Conservation (phyloP, 225 moss, liverwort and hornwort species). For the Pseudoscleropodium purum region DNA sequence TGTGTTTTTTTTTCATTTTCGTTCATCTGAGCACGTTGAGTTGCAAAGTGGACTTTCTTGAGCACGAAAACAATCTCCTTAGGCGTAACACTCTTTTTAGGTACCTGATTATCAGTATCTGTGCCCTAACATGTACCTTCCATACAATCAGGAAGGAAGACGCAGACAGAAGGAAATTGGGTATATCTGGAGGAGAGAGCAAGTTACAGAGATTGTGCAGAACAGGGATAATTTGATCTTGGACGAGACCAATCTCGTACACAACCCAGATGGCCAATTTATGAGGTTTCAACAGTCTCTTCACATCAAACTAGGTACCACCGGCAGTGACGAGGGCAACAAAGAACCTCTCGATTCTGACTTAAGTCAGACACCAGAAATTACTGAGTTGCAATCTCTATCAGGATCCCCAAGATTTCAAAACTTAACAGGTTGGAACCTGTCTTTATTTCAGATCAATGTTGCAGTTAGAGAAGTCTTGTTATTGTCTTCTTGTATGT, state of each 20-base stretch:
- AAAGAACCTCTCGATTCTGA: constrained; percentile 2
- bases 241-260: constrained; percentile 14
- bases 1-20: not conserved
- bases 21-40: constrained; percentile 1
- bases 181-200: constrained; percentile 44
- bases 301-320: constrained; percentile 5
- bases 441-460: constrained; percentile 10
- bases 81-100: not conserved
- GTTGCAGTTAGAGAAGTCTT: not conserved
- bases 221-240: constrained; percentile 1
- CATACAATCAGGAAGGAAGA: constrained; percentile 31
- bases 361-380: constrained; percentile 14
- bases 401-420: constrained; percentile 6
- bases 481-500: not conserved
- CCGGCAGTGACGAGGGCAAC: constrained; percentile 5
- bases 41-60: not conserved
- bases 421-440: constrained; percentile 22
- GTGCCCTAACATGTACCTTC: not conserved
- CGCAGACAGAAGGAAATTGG: constrained; percentile 37
- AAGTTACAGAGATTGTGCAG: constrained; percentile 21
- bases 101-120: not conserved
- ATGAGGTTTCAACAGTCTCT: constrained; percentile 18
- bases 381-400: constrained; percentile 24
- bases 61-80: not conserved
- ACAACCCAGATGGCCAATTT: constrained; percentile 27